Base-by-base conservation (phyloP, 2,329 filamentous ascomycete genomes). In the Zasmidium cellare region DNA sequence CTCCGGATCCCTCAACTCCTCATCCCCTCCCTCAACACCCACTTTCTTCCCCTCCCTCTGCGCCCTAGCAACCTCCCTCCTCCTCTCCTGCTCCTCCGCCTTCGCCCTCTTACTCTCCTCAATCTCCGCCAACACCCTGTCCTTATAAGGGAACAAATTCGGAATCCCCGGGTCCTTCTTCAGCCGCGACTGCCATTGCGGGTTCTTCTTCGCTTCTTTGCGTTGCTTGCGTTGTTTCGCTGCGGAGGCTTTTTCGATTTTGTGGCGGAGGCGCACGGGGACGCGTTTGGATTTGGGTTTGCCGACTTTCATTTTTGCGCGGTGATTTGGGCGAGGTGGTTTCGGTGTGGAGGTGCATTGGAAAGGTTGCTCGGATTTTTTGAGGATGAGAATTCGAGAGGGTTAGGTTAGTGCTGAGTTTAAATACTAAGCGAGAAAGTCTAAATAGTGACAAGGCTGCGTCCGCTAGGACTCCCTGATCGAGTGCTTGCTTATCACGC, bases 81-180 rank as follows among this genome's bases (percentile, higher is more conserved):
- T 82, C 71, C 84, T 84, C 74, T 84, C 81, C 57, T 84, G 82
- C 71, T 96, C 91, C 71, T 96, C 92, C 63, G 86, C 86, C 80
- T 93, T 97, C 74, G 84, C 80, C 65, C 88, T 80, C 72, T 89
- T 89, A 69, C 86, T 88, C 77, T 96, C 91, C 78, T 99, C 94
- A 68, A 99, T 96, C 76, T 99, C 92, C 58, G 92, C 87, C 31
- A 99, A 84, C 24, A 99, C 84, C 81, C 89, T 92, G 75, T 97
- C 92, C 80, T 99, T 99, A 82, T 94, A 97, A 0, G 94, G 94
- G 79, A 97, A 99, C 35, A 97, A 79, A 72, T 97, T 99, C 44
- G 94, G 94, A 62, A 99, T 97, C 50, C 94, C 94, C 22, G 93
- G 94, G 70, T 99, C 94, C 80, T 97, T 99, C 85, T 97, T 97